Base-by-base conservation (phyloP, 2,329 filamentous ascomycete species). In the Plectosphaerella plurivora region DNA sequence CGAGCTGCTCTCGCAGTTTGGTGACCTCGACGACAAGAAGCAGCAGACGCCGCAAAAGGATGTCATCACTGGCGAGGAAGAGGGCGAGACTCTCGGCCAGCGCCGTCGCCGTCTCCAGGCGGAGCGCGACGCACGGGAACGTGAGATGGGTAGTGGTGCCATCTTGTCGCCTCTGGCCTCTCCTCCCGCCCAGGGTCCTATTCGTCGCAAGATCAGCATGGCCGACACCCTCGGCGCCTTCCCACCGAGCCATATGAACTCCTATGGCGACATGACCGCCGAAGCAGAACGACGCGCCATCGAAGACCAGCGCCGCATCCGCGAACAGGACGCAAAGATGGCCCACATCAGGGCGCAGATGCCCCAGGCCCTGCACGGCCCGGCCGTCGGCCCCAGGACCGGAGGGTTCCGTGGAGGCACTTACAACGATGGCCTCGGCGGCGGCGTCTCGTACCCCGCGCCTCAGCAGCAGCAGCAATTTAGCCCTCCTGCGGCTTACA, bases 1-100 rank as follows among this genome's bases (percentile, higher is more conserved):
- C 5, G 88, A 91, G 59, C 75, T 92, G 28, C 77, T 92, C 47
- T 77, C 74, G 57, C 82, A 87, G 54, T 81, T 89, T 57, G 83
- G 78, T 35, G 75, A 78, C 5, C 68, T 76, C 11, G 74, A 75
- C 16, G 70, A 72, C 2, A 68, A 71, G 14, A 68, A 70, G 42
- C 62, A 69, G 18, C 71, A 73, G 51, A 62, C 67, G 16, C 61
- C 70, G 5, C 60, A 56, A 37, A 66, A 70, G 50, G 61, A 51
- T 6, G 56, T 64, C 47, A 41, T 55, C 10, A 75, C 74, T 10
- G 48, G 79, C 81, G 60, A 70, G 52, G 58, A 63, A 55, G 87
- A 86, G 58, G 87, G 91, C 60, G 89, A 94, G 64, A 93, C 89
- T 0, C 75, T 94, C 0, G 89, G 88, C 10, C 88, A 93, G 66